phyloP scores from a whole-genome alignment of 371 early-diverging fungal species.

The Lichtheimia corymbifera region DNA sequence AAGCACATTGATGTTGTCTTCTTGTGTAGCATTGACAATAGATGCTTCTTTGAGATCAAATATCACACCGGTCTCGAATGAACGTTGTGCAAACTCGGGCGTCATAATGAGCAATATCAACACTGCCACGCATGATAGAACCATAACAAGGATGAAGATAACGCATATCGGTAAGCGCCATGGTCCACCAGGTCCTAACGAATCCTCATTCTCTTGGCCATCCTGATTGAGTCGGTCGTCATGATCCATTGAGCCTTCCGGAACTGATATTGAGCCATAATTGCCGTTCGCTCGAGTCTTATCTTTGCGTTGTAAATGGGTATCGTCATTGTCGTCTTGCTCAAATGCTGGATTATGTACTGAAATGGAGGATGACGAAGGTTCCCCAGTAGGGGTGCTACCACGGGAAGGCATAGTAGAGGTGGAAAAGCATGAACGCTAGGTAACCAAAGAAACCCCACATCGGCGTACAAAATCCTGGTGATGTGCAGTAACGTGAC shows the following conservation, averaged over 20 bases:
- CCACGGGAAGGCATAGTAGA: background rate
- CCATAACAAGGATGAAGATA: constrained; percentile 16
- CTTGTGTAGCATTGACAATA: constrained; percentile 33
- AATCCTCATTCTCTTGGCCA: background rate
- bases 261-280: background rate
- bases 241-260: background rate
- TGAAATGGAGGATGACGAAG: constrained; percentile 6
- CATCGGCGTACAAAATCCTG: no score
- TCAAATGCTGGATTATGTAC: background rate
- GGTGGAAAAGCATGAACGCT: no score
- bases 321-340: background rate
- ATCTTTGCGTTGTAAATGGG: constrained; percentile 7
- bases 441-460: no score
- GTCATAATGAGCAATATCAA: constrained; percentile 31
- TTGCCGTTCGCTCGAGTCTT: constrained; percentile 10
- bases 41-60: constrained; percentile 37
- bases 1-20: constrained; percentile 21
- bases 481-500: no score
- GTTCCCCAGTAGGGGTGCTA: constrained; percentile 1
- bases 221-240: background rate
- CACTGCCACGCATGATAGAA: constrained; percentile 10
- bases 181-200: constrained; percentile 3
- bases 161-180: constrained; percentile 16
- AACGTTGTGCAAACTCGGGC: constrained; percentile 49
- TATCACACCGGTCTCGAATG: constrained; percentile 31